Evolutionary conservation across 192 early-diverging fungal genomes (phyloP).

Genomic region (Rhizophagus clarus): DNA sequence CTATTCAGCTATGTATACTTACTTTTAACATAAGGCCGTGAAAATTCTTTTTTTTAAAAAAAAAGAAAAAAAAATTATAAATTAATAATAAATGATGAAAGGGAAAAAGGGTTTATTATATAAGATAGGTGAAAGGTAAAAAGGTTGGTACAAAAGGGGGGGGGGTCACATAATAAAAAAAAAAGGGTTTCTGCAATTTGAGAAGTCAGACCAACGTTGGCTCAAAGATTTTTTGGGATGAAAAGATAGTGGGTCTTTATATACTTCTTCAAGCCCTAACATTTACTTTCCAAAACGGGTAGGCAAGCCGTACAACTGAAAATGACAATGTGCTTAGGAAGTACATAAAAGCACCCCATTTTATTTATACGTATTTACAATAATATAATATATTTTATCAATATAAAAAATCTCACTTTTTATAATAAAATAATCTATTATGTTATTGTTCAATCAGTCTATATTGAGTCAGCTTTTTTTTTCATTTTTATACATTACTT

Average conservation of each 20-base stretch:
- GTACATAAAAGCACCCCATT: slow-evolving; percentile 6
- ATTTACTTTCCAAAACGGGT: not conserved
- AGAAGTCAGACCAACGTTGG: not conserved
- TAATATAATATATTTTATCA: slow-evolving; percentile 1
- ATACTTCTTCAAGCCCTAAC: not conserved
- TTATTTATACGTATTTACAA: slow-evolving; percentile 4
- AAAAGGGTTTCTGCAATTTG: not conserved
- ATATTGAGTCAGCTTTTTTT: slow-evolving; percentile 10
- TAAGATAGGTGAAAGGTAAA: not conserved
- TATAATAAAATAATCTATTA: not conserved
- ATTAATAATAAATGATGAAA: not conserved
- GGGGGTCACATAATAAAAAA: not conserved
- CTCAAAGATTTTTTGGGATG: not conserved
- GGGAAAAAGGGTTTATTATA: not conserved
- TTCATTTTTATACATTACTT: slow-evolving; percentile 11
- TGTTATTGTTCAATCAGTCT: not conserved
- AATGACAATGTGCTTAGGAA: not conserved
- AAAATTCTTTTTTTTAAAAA: no score
- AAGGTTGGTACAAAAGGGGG: not conserved
- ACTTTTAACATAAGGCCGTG: no score
- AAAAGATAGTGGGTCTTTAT: slow-evolving; percentile 21
- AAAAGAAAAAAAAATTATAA: no score
- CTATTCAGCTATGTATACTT: no score
- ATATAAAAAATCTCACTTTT: not conserved
- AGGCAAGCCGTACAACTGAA: not conserved